These are phyloP conservation scores for Candida gigantensis DNA, from an alignment of 1,139 yeast species.

Conservation along the genomic window DNA sequence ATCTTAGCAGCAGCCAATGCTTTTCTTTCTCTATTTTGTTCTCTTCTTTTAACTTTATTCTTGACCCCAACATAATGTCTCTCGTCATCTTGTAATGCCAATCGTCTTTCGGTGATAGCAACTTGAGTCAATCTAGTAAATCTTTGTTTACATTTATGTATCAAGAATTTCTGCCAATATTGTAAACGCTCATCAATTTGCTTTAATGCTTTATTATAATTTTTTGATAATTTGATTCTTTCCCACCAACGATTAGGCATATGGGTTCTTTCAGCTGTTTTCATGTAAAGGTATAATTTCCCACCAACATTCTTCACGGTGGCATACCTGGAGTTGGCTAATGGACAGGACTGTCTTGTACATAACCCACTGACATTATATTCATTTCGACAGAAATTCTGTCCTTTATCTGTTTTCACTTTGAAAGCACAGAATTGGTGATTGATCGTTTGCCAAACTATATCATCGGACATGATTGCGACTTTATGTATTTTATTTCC, in stretches of 20 bases:
- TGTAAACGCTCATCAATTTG: constrained; percentile 85
- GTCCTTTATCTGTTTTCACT: constrained; percentile 75
- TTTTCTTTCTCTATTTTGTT: constrained; percentile 90
- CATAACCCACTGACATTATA: constrained; percentile 91
- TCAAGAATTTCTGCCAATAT: constrained; percentile 90
- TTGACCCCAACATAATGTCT: constrained; percentile 90
- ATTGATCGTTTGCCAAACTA: constrained; percentile 89
- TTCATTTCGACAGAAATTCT: constrained; percentile 84
- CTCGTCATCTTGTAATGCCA: constrained; percentile 88
- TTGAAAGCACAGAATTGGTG: constrained; percentile 89
- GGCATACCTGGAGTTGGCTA: constrained; percentile 94
- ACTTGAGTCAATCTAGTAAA: constrained; percentile 93
- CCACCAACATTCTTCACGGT: constrained; percentile 92
- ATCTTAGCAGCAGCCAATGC: constrained; percentile 96
- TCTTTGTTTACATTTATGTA: constrained; percentile 94
- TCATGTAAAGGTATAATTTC: constrained; percentile 85
- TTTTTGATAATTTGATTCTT: constrained; percentile 82
- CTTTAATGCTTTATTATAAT: constrained; percentile 80
- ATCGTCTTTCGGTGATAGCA: constrained; percentile 91
- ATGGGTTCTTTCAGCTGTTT: constrained; percentile 96
- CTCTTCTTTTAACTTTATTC: constrained; percentile 93
- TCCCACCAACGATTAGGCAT: constrained; percentile 95
- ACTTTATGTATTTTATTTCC: too few species aligned
- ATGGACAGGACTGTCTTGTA: constrained; percentile 89
- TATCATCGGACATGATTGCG: constrained; percentile 54